Evolutionary conservation across 441 rosid genomes (phyloP).

Genomic region (Rhodomyrtus psidioides): DNA sequence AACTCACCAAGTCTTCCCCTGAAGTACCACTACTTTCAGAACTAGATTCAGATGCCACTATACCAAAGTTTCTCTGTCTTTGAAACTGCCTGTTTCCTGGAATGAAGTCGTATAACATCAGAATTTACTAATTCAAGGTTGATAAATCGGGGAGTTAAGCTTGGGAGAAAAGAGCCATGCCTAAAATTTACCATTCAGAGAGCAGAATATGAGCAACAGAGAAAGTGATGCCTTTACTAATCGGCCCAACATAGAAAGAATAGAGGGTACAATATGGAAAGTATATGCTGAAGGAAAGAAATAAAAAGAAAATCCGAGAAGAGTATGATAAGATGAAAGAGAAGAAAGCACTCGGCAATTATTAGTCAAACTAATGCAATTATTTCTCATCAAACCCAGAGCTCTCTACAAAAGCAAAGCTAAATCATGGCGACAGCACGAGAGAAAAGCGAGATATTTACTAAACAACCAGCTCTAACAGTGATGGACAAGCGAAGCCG

Average conservation of each 20-base stretch:
- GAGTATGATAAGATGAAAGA: not conserved
- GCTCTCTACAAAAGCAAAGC: constrained; percentile 20
- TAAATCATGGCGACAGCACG: constrained; percentile 39
- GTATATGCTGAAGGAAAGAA: not conserved
- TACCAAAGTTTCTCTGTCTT: constrained; percentile 24
- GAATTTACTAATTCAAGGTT: constrained; percentile 2
- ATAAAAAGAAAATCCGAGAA: not conserved
- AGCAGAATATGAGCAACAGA: not conserved
- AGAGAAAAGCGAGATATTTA: constrained; percentile 25
- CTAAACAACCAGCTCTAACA: constrained; percentile 21
- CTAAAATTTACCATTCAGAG: not conserved
- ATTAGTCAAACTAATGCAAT: constrained; percentile 15
- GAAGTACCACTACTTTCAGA: constrained; percentile 31
- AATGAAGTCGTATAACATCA: constrained; percentile 22
- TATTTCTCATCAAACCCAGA: constrained; percentile 22
- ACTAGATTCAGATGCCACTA: constrained; percentile 41
- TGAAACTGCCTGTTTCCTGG: constrained; percentile 52
- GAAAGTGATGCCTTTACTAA: not conserved
- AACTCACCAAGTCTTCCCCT: constrained; percentile 48
- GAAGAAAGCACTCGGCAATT: not conserved
- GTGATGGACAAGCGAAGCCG: constrained; percentile 14
- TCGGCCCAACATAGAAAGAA: not conserved
- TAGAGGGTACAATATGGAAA: not conserved
- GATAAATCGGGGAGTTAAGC: not conserved
- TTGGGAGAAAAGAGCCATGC: not conserved